Base-by-base conservation (phyloP, 2,329 filamentous ascomycete genomes). In the Leptographium lundbergii region DNA sequence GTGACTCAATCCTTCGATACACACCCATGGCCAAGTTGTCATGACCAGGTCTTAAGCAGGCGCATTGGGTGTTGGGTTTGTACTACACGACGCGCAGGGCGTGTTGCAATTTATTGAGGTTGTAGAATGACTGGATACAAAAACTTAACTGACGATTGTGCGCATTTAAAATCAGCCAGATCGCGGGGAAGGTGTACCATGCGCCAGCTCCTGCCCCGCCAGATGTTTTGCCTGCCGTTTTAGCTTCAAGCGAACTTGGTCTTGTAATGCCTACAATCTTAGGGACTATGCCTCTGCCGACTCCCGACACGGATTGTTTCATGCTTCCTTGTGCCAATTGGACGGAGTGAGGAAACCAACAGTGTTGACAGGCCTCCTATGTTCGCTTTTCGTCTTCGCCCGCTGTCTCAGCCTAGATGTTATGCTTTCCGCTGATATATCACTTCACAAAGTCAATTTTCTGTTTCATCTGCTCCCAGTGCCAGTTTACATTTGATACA, bases 111-210 rank as follows among this genome's bases (percentile, higher is more conserved):
- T 2, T 11, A 9, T 34, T 11, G 9, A 34, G 10, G 32, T 34
- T 34, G 32, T 34, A 39, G 36, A 17, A 39, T 17, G 36, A 17
- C 36, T 39, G 36, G 36, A 39, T 14, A 13, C 36, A 9, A 17
- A 17, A 10, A 39, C 13, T 4, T 39, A 22, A 45, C 19, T n/a
- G 17, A n/a, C 19, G 14, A 19, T 45, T 22, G 42, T 22, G 17
- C 17, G 19, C 42, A n/a, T n/a, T 9, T 13, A 50, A 50, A 50
- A 36, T 39, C 52, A 36, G 52, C 54, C 24, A 48, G 58, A 57
- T 48, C 58, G 60, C 59, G 58, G 58, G 60, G 60, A 60, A 60
- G 54, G 14, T 54, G 47, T 53, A 27, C 14, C 55, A 4, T 22
- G 13, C n/a, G 27, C 9, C 17, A 34, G 42, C 19, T 50, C 25